Evolutionary conservation across 768 basidiomycete genomes (phyloP), one percentile per base, ranked within the genome.

Genomic region (Macrocybe gigantea): DNA sequence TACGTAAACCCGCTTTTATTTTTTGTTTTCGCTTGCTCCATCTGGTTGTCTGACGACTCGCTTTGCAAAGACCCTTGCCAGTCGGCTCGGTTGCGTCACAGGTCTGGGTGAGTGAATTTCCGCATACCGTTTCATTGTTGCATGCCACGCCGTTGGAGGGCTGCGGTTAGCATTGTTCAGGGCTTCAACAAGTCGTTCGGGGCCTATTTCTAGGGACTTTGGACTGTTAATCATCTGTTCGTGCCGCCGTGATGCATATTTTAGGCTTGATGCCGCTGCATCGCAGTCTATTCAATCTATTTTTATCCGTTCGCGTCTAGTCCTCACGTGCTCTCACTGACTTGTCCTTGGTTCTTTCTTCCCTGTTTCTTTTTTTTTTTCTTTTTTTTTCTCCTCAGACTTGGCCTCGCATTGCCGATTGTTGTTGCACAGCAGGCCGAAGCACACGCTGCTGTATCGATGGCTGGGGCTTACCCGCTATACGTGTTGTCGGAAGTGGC

Each of bases 51-150:
- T 38, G 29, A 7, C 42, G 31, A 44, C 35, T 2, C 4, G 22
- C 22, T 22, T 22, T 22, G 29, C 47, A 36, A 48, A 89, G 86
- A 76, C 86, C 22, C 75, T 93, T 38, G 83, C 92, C 5, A 80
- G 85, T 39, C 75, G 86, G 52, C 69, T 98, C 1, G 94, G 94
- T 22, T 81, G 83, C 51, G 87, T 90, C 15, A 90, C 88, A 1
- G 88, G 88, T 6, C 72, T 88, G 13, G 85, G 88, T 87, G 64
- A 61, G 68, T 64, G 22, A 22, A 22, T 22, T 22, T 33, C 6
- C 22, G 3, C 29, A 8, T 48, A 48, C 11, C 6, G 2, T 34
- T 9, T 22, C 12, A 7, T 35, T 13, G 39, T 33, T 39, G 22
- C 4, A 22, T 22, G 22, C 22, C 22, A 22, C 22, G 22, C 22